Percentiles rank a stretch among this genome's conserved stretches.
Conservation (phyloP, 768 basidiomycete genomes). For the Lanmaoa pseudosensibilis region DNA sequence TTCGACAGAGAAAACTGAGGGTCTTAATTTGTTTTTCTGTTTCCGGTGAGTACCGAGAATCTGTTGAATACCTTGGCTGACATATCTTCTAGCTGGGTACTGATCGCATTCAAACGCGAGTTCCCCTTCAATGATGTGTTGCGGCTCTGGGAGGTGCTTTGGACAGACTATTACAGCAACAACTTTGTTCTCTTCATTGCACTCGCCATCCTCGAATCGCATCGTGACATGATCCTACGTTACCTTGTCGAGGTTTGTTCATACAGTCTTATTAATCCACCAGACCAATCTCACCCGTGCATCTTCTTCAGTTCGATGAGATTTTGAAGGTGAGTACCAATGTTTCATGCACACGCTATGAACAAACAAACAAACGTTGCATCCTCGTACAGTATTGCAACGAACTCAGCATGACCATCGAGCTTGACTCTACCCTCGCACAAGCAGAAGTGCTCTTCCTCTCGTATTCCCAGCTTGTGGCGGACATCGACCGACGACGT, state of each 20-base stretch:
- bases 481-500: slow-evolving; percentile 81
- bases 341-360: neutral
- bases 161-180: slow-evolving; percentile 89
- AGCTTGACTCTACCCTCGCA: slow-evolving; percentile 90
- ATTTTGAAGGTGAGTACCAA: slow-evolving; percentile 28
- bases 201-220: slow-evolving; percentile 90
- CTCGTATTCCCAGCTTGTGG: slow-evolving; percentile 84
- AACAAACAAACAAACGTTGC: slow-evolving; percentile 2
- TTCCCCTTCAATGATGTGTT: slow-evolving; percentile 91
- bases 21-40: slow-evolving; percentile 94
- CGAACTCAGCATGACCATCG: slow-evolving; percentile 94
- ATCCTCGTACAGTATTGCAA: slow-evolving; percentile 71
- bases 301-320: slow-evolving; percentile 57
- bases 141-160: slow-evolving; percentile 89
- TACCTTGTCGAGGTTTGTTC: slow-evolving; percentile 85
- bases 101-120: slow-evolving; percentile 95
- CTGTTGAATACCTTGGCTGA: neutral
- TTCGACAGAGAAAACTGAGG: slow-evolving; percentile 77
- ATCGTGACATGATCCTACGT: slow-evolving; percentile 91
- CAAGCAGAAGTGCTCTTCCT: slow-evolving; percentile 97
- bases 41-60: slow-evolving; percentile 68
- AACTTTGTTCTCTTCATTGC: slow-evolving; percentile 93
- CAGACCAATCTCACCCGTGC: slow-evolving; percentile 2
- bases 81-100: slow-evolving; percentile 63
- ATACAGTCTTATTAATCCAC: neutral